phyloP scores from a whole-genome alignment of 768 basidiomycete genomes.

The Plicaturopsis crispa region DNA sequence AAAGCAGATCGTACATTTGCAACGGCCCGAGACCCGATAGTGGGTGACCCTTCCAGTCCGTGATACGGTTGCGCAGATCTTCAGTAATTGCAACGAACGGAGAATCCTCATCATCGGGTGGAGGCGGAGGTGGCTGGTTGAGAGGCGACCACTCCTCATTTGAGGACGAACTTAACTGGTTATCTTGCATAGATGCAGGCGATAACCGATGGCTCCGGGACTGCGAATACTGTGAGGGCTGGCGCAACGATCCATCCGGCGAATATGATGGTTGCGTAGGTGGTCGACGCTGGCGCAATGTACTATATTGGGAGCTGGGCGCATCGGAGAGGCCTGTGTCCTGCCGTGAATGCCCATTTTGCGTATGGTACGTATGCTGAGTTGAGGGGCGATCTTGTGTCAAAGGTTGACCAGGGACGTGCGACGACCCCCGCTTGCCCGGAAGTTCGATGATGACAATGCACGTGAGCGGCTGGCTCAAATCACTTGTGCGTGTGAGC shows the following conservation, averaged over 20 bases:
- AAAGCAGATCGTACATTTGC: slow-evolving; percentile 88
- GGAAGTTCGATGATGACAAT: slow-evolving; percentile 92
- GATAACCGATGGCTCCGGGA: not conserved
- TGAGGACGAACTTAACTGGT: slow-evolving; percentile 7
- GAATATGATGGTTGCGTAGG: too few relatives aligned
- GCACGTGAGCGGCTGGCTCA: slow-evolving; percentile 85
- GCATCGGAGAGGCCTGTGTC: slow-evolving; percentile 12
- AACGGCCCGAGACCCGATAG: slow-evolving; percentile 82
- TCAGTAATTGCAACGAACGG: slow-evolving; percentile 81
- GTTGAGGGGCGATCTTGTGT: slow-evolving; percentile 20
- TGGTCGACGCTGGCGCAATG: slow-evolving; percentile 7
- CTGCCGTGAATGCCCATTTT: slow-evolving; percentile 12
- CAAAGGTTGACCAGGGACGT: slow-evolving; percentile 47
- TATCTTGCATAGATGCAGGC: slow-evolving; percentile 2
- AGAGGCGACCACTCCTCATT: slow-evolving; percentile 18
- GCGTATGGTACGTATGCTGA: slow-evolving; percentile 12
- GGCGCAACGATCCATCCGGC: not conserved
- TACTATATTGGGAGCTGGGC: slow-evolving; percentile 7
- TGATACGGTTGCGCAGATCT: slow-evolving; percentile 84
- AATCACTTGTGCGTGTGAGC: slow-evolving; percentile 59
- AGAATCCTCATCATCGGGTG: slow-evolving; percentile 48
- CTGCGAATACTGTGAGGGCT: slow-evolving; percentile 1
- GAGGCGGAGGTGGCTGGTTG: slow-evolving; percentile 19
- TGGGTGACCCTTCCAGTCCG: slow-evolving; percentile 95
- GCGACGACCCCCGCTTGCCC: slow-evolving; percentile 48